These are phyloP conservation scores for Phytophthora tentaculata DNA, from an alignment of 352 stramenopile genomes.

Conservation along the genomic window DNA sequence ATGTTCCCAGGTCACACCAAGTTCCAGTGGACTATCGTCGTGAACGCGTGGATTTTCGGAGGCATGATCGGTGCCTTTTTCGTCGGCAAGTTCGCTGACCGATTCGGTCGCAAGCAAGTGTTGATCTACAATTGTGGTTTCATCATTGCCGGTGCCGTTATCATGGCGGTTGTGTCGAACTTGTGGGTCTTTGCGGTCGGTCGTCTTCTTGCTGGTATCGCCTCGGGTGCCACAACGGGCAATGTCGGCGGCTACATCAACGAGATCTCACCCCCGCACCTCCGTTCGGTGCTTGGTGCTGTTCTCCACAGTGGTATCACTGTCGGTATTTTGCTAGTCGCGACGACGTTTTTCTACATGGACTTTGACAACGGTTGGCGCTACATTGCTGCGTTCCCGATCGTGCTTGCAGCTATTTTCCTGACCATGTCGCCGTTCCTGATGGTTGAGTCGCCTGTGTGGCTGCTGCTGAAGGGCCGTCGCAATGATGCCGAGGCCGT, in stretches of 20 bases:
- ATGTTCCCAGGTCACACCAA: conserved; percentile 55
- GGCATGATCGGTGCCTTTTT: conserved; percentile 49
- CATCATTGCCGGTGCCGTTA: conserved; percentile 43
- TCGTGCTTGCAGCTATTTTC: conserved; percentile 55
- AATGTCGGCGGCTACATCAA: conserved; percentile 53
- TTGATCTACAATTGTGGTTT: conserved; percentile 47
- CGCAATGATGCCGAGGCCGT: conserved; percentile 38
- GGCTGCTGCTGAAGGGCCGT: conserved; percentile 51
- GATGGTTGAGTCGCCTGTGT: conserved; percentile 62
- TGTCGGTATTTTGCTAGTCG: conserved; percentile 51
- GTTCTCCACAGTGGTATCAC: conserved; percentile 49
- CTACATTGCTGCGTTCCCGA: conserved; percentile 64
- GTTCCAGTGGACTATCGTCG: conserved; percentile 52
- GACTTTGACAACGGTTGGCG: conserved; percentile 61
- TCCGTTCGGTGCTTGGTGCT: conserved; percentile 44
- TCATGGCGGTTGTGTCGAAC: conserved; percentile 40
- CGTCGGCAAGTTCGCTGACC: conserved; percentile 43
- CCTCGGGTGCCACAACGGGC: conserved; percentile 50
- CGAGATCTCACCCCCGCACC: conserved; percentile 53
- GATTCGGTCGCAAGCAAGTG: conserved; percentile 50
- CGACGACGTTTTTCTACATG: conserved; percentile 59
- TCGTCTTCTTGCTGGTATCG: conserved; percentile 57
- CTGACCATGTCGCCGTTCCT: conserved; percentile 46
- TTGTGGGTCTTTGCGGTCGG: conserved; percentile 50
- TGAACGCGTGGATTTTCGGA: conserved; percentile 61